Base-by-base conservation (phyloP, 306 rosid species). In the Malus orientalis region DNA sequence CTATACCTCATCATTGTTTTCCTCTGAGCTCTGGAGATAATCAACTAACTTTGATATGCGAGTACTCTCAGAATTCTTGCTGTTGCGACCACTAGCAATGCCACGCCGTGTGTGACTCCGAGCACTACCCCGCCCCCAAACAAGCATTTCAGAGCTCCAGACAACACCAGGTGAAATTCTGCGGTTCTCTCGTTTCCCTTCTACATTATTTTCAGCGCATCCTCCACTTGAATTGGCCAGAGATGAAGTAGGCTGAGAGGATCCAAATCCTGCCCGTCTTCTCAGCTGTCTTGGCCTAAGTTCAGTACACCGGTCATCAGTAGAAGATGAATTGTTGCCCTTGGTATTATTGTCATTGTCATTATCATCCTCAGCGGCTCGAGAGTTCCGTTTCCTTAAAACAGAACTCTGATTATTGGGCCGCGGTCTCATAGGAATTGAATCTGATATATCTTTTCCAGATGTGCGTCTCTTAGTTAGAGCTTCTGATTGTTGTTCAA, bases 51-150 rank as follows among this genome's bases (percentile, higher is more conserved):
- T 91, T n/a, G 89, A 80, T 38, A 82, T 13, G 79, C 93, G 97
- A 73, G 38, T 84, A 70, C 68, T 84, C 81, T 76, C 84, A 51
- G 86, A 65, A 81, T 66, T 89, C 83, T 88, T 85, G 18, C 85
- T 91, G 77, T 80, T 85, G 65, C 83, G 81, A 65, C 81, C 79
- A 79, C 78, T 79, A 40, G 62, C 74, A 81, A 83, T 70, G 19
- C 91, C 89, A 83, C 81, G 81, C 70, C 88, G 80, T 60, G 86
- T 85, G 84, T 89, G 83, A 76, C 92, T 89, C 38, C 91, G 86
- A 67, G 83, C 78, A 63, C 91, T 89, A 79, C 90, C 87, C 80
- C 83, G 86, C 1, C 94, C 97, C 94, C 94, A 93, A 11, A 91
- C 80, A 78, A 89, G 88, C 83, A 89, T 85, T 71, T 88, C 89